Conservation (phyloP, 805 yeast species). For the Saturnispora hagleri region DNA sequence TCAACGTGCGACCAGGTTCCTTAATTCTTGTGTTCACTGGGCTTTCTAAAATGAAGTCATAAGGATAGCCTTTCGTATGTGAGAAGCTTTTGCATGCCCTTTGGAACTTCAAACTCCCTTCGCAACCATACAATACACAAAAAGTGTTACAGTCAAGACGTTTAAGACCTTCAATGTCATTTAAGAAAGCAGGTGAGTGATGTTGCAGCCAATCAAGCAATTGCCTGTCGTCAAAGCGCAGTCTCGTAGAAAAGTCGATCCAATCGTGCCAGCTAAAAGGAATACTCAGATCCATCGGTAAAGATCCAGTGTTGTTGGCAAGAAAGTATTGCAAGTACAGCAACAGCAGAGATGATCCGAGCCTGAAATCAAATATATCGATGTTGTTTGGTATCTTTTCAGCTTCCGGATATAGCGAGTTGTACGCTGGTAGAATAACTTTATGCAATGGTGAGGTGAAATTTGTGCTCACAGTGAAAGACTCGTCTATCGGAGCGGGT, state of each 20-base stretch:
- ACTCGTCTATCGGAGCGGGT: background rate
- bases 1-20: constrained; percentile 24
- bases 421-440: constrained; percentile 9
- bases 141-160: constrained; percentile 7
- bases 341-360: constrained; percentile 12
- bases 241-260: constrained; percentile 20
- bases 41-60: constrained; percentile 19
- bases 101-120: constrained; percentile 13
- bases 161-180: constrained; percentile 6
- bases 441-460: constrained; percentile 9
- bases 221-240: constrained; percentile 18
- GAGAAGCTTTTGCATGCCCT: constrained; percentile 5
- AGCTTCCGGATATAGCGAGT: constrained; percentile 7
- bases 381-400: background rate
- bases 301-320: background rate
- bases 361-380: constrained; percentile 15
- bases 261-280: constrained; percentile 27
- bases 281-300: constrained; percentile 13
- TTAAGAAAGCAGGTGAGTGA: constrained; percentile 9
- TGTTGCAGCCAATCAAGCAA: constrained; percentile 10
- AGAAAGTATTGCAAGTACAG: constrained; percentile 10
- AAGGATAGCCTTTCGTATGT: constrained; percentile 13
- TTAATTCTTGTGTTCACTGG: constrained; percentile 21
- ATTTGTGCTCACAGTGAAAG: constrained; percentile 1
- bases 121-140: constrained; percentile 17